Conservation (phyloP, 1,284 basidiomycete species). For the Cutaneotrichosporon curvatum region DNA sequence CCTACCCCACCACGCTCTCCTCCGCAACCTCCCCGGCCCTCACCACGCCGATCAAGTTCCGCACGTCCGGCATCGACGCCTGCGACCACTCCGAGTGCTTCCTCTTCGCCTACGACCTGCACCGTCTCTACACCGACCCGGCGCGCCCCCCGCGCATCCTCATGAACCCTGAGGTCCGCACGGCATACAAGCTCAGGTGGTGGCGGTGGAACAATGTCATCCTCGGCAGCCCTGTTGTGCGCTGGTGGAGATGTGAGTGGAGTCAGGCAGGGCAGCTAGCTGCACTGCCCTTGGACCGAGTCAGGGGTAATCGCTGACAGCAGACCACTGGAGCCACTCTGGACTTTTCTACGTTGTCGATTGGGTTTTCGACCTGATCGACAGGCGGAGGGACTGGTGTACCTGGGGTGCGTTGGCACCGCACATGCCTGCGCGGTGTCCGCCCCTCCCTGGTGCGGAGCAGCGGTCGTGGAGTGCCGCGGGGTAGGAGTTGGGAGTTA, state of each 20-base stretch:
- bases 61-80: constrained; percentile 45
- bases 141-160: constrained; percentile 44
- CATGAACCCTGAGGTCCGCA: constrained; percentile 50
- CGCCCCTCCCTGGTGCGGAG: constrained; percentile 16
- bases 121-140: constrained; percentile 48
- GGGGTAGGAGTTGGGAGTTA: too few relatives aligned
- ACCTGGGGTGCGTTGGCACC: constrained; percentile 27
- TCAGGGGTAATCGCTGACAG: background rate
- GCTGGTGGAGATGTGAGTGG: constrained; percentile 48
- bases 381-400: constrained; percentile 24
- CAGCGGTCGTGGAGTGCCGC: background rate
- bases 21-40: constrained; percentile 39
- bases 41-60: constrained; percentile 50
- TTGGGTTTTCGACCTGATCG: constrained; percentile 22
- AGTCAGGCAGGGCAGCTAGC: background rate
- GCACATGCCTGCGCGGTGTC: constrained; percentile 22
- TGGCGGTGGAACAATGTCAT: constrained; percentile 52
- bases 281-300: background rate
- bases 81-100: constrained; percentile 56
- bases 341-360: constrained; percentile 20
- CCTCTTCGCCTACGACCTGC: constrained; percentile 54
- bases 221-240: constrained; percentile 47
- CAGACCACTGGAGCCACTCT: constrained; percentile 26
- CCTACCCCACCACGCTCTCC: constrained; percentile 30
- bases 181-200: constrained; percentile 46